Base-by-base conservation (phyloP, 1,284 basidiomycete species). In the Trametes polyzona region DNA sequence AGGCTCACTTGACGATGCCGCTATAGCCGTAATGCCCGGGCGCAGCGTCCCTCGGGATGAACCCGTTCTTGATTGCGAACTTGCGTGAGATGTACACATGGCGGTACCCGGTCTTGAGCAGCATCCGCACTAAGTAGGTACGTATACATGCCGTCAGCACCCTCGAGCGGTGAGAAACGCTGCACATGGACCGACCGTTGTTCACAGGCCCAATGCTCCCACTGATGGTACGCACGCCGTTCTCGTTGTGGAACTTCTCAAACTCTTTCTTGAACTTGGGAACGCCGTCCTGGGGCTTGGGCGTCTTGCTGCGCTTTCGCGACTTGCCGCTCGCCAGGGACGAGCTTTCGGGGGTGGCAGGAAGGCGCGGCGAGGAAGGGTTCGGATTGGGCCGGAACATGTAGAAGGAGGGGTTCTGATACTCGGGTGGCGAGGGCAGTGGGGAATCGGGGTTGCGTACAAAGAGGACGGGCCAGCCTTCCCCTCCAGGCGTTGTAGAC, bases 81-180 rank as follows among this genome's bases (percentile, higher is more conserved):
- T 90, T 89, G 58, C 96, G 85, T 19, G 95, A 96, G 59, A 99
- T 90, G 74, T 99, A 99, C 52, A 98, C 95, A 68, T 96, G 88
- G 24, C 93, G 82, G 74, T 99, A 92, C 5, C 96, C 96, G n/a
- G 85, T 82, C 76, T 95, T 96, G 66, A 98, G 81, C 30, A 95
- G 80, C 95, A 98, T 97, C 12, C 93, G 87, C 0, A 95, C 93
- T 93, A 61, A 43, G 40, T 39, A 16, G 24, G 11, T 40, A 39
- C 42, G 44, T 26, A 63, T 33, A 30, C 12, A 36, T 27, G 24
- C 24, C 37, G 43, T 62, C 51, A 62, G 54, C 21, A n/a, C n/a
- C 27, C 40, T 44, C 51, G 30, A 1, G 12, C 7, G 39, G 58
- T 53, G 37, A 33, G 8, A 47, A 52, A 10, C 4, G 16, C 36